phyloP scores from a whole-genome alignment of 2,329 filamentous ascomycete species.

The Cladophialophora psammophila region DNA sequence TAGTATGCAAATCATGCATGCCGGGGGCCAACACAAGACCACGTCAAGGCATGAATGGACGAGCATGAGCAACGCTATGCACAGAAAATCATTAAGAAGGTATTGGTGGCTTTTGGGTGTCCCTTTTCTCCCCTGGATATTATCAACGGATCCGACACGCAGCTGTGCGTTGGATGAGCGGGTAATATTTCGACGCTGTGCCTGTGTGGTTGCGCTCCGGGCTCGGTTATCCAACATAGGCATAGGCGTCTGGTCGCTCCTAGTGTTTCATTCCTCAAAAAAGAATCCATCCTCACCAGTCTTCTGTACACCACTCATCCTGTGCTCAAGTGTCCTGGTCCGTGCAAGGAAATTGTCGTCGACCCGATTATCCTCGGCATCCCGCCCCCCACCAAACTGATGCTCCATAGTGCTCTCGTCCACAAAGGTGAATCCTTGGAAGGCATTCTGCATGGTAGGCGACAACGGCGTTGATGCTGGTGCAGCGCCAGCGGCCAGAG shows the following conservation, averaged over 20 bases:
- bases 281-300: constrained; percentile 43
- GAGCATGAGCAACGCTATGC: constrained; percentile 3
- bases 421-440: constrained; percentile 98
- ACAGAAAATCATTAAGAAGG: constrained; percentile 3
- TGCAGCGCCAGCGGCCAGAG: constrained; percentile 79
- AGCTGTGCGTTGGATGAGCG: constrained; percentile 19
- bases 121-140: constrained; percentile 9
- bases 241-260: neutral
- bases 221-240: constrained; percentile 1
- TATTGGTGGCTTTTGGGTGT: constrained; percentile 12
- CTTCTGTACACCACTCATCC: constrained; percentile 55
- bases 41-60: neutral
- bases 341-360: constrained; percentile 36
- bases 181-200: neutral
- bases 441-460: constrained; percentile 95
- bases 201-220: neutral
- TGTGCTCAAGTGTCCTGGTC: constrained; percentile 43
- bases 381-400: constrained; percentile 66
- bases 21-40: neutral
- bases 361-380: constrained; percentile 40
- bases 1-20: constrained; percentile 13
- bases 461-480: constrained; percentile 90
- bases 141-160: constrained; percentile 20
- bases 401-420: constrained; percentile 95
- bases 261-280: constrained; percentile 29